Percentiles rank a stretch among this genome's conserved stretches.
Evolutionary conservation across 495 filamentous ascomycete species (phyloP).

Genomic region (Glonium stellatum): DNA sequence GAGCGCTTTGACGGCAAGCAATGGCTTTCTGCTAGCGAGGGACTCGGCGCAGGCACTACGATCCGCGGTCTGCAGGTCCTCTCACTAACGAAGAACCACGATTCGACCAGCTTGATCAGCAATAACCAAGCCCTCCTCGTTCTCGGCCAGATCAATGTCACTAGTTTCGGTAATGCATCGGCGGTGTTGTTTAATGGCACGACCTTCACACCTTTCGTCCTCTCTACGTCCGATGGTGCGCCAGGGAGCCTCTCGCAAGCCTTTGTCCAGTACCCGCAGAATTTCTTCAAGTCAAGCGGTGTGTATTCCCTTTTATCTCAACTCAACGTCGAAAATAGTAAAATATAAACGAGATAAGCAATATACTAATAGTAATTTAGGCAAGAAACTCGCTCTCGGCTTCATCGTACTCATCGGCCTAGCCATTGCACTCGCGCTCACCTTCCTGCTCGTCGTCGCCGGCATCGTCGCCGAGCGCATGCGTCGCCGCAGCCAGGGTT

Average conservation of each 20-base stretch:
- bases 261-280: conserved; percentile 63
- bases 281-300: conserved; percentile 54
- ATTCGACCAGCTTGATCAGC: conserved; percentile 53
- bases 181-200: conserved; percentile 82
- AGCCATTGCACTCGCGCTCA: conserved; percentile 76
- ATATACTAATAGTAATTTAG: conserved; percentile 25
- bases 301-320: conserved; percentile 27
- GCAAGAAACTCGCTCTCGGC: conserved; percentile 62
- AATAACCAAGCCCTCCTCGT: conserved; percentile 67
- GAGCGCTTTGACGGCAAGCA: conserved; percentile 63
- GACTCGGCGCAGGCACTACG: conserved; percentile 54
- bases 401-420: conserved; percentile 90
- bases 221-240: conserved; percentile 56
- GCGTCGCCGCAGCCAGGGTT: conserved; percentile 79
- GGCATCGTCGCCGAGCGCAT: conserved; percentile 79
- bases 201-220: conserved; percentile 65
- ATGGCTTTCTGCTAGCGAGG: conserved; percentile 51
- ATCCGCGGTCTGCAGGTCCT: conserved; percentile 80
- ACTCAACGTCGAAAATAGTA: background rate
- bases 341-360: background rate
- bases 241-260: conserved; percentile 69
- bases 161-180: conserved; percentile 74
- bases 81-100: conserved; percentile 58
- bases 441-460: conserved; percentile 78
- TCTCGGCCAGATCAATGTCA: conserved; percentile 69